A percentile compares a stretch with the other conserved stretches of the same genome.
phyloP scores from a whole-genome alignment of 1,284 basidiomycete species.

The Ustilago bromivora region DNA sequence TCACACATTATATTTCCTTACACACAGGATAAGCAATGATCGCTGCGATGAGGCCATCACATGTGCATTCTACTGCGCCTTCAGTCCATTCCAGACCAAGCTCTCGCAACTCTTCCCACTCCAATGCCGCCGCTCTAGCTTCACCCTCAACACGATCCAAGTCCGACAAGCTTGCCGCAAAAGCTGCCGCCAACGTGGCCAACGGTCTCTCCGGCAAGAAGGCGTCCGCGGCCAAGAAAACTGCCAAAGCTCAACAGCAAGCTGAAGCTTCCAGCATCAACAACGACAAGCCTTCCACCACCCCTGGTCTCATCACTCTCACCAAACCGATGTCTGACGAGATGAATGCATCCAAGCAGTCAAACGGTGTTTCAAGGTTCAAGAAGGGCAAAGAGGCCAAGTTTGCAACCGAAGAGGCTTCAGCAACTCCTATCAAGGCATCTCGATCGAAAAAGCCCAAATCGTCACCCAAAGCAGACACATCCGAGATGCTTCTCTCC shows the following conservation, averaged over 20 bases:
- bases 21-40: slow-evolving; percentile 43
- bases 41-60: slow-evolving; percentile 60
- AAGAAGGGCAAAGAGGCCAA: slow-evolving; percentile 51
- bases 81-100: slow-evolving; percentile 49
- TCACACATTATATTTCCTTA: not conserved
- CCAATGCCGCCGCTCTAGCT: slow-evolving; percentile 26
- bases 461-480: slow-evolving; percentile 36
- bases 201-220: slow-evolving; percentile 43
- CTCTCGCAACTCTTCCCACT: slow-evolving; percentile 48
- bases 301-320: slow-evolving; percentile 54
- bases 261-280: slow-evolving; percentile 8
- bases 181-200: slow-evolving; percentile 32
- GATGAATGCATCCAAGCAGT: slow-evolving; percentile 40
- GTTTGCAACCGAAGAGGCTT: slow-evolving; percentile 26
- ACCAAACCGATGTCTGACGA: slow-evolving; percentile 50
- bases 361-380: slow-evolving; percentile 13
- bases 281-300: slow-evolving; percentile 16
- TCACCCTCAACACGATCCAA: slow-evolving; percentile 42
- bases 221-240: slow-evolving; percentile 38
- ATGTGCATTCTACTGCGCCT: slow-evolving; percentile 42
- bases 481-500: slow-evolving; percentile 44
- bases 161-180: slow-evolving; percentile 36
- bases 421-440: slow-evolving; percentile 38
- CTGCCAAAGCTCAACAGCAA: slow-evolving; percentile 30
- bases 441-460: slow-evolving; percentile 39